Percentiles rank a stretch among this genome's conserved stretches.
These are phyloP conservation scores for Kwoniella heveanensis DNA, from an alignment of 768 basidiomycete genomes.

Conservation along the genomic window DNA sequence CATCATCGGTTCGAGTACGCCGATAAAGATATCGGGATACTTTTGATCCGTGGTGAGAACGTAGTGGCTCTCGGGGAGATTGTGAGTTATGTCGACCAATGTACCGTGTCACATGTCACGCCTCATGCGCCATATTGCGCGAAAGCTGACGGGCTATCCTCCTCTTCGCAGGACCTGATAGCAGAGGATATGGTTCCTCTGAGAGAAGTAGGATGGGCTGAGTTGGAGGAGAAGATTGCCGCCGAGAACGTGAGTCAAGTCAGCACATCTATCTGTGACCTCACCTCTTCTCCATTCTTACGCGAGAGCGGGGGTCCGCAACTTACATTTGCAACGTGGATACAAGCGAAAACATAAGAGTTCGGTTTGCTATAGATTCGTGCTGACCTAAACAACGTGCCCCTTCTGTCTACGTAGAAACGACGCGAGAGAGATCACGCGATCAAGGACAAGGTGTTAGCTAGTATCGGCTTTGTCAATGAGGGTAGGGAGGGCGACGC, in stretches of 20 bases:
- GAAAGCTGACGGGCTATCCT: no score
- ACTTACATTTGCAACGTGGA: no score
- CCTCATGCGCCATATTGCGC: no score
- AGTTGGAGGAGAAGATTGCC: conserved; percentile 40
- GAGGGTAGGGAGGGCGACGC: conserved; percentile 97
- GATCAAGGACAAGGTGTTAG: conserved; percentile 75
- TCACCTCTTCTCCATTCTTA: neutral
- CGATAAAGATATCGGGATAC: conserved; percentile 65
- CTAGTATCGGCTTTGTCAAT: conserved; percentile 85
- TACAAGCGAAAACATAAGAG: no score
- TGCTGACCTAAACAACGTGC: no score
- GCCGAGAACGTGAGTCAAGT: conserved; percentile 37
- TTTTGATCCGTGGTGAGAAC: conserved; percentile 96
- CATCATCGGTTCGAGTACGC: conserved; percentile 85
- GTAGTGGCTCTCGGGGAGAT: conserved; percentile 96
- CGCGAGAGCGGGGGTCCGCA: no score
- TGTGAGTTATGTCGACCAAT: conserved; percentile 66
- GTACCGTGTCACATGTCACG: no score
- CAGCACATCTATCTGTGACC: conserved; percentile 2
- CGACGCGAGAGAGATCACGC: conserved; percentile 79
- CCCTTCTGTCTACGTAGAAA: conserved; percentile 49
- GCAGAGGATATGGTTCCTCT: conserved; percentile 44
- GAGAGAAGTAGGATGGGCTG: conserved; percentile 23
- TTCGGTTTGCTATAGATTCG: no score
- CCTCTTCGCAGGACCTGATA: conserved; percentile 38